Conservation (phyloP, 768 basidiomycete species). For the Termitomyces sp. region DNA sequence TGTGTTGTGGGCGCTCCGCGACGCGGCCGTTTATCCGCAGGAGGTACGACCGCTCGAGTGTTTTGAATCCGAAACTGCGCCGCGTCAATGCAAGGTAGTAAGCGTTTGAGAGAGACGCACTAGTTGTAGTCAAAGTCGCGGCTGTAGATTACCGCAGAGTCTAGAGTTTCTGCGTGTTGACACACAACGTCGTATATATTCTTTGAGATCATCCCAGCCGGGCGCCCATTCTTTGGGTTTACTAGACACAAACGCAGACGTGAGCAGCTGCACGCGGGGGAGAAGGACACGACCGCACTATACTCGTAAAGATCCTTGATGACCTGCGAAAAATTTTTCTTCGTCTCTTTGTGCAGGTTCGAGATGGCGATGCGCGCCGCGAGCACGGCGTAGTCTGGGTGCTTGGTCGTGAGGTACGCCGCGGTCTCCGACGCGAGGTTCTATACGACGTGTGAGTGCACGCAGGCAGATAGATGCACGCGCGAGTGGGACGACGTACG, state of each 20-base stretch:
- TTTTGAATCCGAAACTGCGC: conserved; percentile 99
- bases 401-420: conserved; percentile 94
- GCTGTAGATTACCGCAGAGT: conserved; percentile 95
- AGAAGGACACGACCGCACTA: conserved; percentile 38
- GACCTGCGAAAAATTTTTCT: conserved; percentile 93
- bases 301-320: conserved; percentile 88
- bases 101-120: conserved; percentile 37
- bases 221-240: conserved; percentile 88
- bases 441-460: conserved; percentile 31
- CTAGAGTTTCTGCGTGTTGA: conserved; percentile 75
- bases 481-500: conserved; percentile 39
- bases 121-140: conserved; percentile 98
- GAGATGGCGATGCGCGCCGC: conserved; percentile 99
- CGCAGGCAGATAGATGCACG: too few relatives aligned
- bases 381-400: conserved; percentile 96
- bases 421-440: conserved; percentile 97
- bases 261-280: not conserved
- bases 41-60: conserved; percentile 95
- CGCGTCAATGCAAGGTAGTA: not conserved
- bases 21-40: conserved; percentile 92
- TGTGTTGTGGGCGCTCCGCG: conserved; percentile 96
- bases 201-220: conserved; percentile 89
- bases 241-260: conserved; percentile 36
- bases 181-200: conserved; percentile 80
- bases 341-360: conserved; percentile 98